These are phyloP conservation scores for Rosa rugosa DNA, from an alignment of 306 rosid genomes.

Conservation along the genomic window DNA sequence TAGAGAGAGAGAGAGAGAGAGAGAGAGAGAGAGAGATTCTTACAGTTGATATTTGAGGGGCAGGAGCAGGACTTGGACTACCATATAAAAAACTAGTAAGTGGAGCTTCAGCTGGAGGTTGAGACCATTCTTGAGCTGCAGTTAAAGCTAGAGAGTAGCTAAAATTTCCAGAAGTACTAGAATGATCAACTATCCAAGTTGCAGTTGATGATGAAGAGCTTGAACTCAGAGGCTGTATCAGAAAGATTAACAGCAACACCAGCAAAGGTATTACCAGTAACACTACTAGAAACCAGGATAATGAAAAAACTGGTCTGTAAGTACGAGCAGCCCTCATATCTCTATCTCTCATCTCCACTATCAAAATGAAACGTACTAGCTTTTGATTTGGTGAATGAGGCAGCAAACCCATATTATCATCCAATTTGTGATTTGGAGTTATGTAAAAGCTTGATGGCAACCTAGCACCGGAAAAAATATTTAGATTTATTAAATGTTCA, in stretches of 20 bases:
- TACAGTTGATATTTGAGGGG: not conserved
- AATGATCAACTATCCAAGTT: not conserved
- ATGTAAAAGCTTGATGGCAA: not conserved
- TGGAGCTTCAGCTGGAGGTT: conserved; percentile 3
- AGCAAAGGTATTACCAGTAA: not conserved
- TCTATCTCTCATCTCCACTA: not conserved
- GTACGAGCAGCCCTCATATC: not conserved
- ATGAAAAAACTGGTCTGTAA: not conserved
- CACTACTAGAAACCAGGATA: not conserved
- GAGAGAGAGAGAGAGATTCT: not conserved
- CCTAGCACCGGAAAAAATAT: not conserved
- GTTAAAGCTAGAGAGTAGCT: not conserved
- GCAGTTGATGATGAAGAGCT: not conserved
- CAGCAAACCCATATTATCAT: not conserved
- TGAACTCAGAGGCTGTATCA: not conserved
- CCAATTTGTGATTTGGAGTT: not conserved
- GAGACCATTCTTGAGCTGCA: not conserved
- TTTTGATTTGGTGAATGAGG: not conserved
- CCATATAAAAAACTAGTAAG: not conserved
- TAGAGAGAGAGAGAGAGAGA: not conserved
- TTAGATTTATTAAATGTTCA: not conserved
- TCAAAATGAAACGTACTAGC: not conserved
- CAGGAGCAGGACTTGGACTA: not conserved
- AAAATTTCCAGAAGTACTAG: not conserved
- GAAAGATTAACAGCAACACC: not conserved